Conservation (phyloP, 2,329 filamentous ascomycete genomes). For the Epichloe glyceriae region DNA sequence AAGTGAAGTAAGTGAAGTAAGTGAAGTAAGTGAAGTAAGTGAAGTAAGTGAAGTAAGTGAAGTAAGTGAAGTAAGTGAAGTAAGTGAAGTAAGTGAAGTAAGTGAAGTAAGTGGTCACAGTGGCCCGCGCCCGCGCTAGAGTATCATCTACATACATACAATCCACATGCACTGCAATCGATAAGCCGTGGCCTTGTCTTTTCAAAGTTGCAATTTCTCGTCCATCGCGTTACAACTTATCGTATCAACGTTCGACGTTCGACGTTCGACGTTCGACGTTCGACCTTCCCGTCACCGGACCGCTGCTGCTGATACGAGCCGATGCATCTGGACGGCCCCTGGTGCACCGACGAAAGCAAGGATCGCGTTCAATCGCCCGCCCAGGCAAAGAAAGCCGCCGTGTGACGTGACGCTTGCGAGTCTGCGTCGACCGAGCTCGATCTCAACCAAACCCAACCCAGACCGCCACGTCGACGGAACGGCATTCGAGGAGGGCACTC, state of each 20-base stretch:
- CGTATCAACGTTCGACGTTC: too few relatives aligned
- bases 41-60: too few relatives aligned
- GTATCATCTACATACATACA: neutral
- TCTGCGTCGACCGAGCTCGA: neutral
- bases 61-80: too few relatives aligned
- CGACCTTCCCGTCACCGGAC: too few relatives aligned
- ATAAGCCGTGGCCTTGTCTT: neutral
- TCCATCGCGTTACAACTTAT: neutral
- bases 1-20: too few relatives aligned
- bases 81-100: too few relatives aligned
- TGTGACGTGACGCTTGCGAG: neutral
- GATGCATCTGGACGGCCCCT: neutral
- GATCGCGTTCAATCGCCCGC: neutral
- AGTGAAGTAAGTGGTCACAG: too few relatives aligned
- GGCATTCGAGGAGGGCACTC: slow-evolving; percentile 1
- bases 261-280: too few relatives aligned
- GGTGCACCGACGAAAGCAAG: neutral
- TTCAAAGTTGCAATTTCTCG: neutral
- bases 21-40: too few relatives aligned
- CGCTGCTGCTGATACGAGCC: too few relatives aligned
- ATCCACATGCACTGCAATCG: neutral
- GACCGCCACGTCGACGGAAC: slow-evolving; percentile 4
- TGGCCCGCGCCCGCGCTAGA: neutral
- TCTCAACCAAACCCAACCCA: neutral
- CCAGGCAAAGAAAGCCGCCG: neutral